Evolutionary conservation across 2,329 filamentous ascomycete species (phyloP).

Genomic region (Alternaria arbusti): DNA sequence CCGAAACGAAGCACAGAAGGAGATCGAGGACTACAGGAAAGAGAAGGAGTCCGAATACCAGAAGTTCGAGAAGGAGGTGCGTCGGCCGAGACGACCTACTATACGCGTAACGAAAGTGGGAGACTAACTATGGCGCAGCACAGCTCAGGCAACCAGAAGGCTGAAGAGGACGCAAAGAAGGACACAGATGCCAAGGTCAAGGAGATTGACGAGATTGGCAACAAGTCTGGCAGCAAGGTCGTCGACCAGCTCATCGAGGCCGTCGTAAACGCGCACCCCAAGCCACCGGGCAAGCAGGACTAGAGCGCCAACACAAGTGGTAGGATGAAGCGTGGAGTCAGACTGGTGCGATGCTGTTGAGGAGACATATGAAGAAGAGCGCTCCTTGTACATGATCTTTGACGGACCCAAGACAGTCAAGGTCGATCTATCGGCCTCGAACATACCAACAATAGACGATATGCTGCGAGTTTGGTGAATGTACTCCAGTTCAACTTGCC

Average conservation of each 20-base stretch:
- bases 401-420: neutral
- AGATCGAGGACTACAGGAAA: constrained; percentile 90
- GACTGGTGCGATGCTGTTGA: neutral
- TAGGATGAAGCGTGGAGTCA: neutral
- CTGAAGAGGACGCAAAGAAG: constrained; percentile 74
- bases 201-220: constrained; percentile 80
- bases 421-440: constrained; percentile 4
- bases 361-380: neutral
- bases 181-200: constrained; percentile 82
- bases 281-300: constrained; percentile 58
- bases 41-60: constrained; percentile 95
- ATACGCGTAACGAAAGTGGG: neutral
- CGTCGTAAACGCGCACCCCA: constrained; percentile 83
- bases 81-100: constrained; percentile 1
- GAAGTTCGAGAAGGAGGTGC: constrained; percentile 83
- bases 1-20: constrained; percentile 94
- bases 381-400: constrained; percentile 15
- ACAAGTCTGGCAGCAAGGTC: constrained; percentile 79
- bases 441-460: constrained; percentile 20
- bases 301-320: neutral
- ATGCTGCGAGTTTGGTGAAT: neutral
- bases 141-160: constrained; percentile 83
- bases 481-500: neutral
- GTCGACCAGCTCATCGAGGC: constrained; percentile 82
- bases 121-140: constrained; percentile 66